These are phyloP conservation scores for Amaranthus palmeri DNA, from an alignment of 148 eudicot genomes.

Conservation along the genomic window DNA sequence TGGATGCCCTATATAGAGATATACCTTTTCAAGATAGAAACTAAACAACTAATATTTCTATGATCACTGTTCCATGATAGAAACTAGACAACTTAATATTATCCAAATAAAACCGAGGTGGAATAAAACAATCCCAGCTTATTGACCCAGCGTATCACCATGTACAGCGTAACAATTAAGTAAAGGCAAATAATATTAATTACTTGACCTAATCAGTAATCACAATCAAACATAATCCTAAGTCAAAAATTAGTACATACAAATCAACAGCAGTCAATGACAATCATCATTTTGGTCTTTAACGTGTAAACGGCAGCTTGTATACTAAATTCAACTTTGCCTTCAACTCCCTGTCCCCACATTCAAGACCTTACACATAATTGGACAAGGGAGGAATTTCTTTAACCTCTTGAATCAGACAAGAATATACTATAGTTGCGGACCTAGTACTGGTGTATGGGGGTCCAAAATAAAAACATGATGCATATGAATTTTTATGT, in stretches of 20 bases:
- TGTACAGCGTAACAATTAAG: conserved; percentile 13
- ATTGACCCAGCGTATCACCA: conserved; percentile 18
- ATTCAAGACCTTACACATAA: conserved; percentile 12
- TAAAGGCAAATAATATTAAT: conserved; percentile 15
- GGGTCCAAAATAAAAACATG: too few relatives aligned
- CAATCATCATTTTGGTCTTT: conserved; percentile 15
- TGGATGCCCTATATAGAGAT: conserved; percentile 16
- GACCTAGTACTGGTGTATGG: background rate
- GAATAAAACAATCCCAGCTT: conserved; percentile 4
- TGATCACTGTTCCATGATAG: conserved; percentile 9
- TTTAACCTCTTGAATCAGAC: conserved; percentile 15
- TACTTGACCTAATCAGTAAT: conserved; percentile 22
- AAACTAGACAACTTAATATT: conserved; percentile 19
- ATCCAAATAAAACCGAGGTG: conserved; percentile 4
- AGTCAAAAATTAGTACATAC: conserved; percentile 19
- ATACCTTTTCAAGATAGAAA: conserved; percentile 13
- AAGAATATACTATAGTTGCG: background rate
- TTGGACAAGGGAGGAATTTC: conserved; percentile 5
- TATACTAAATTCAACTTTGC: conserved; percentile 23
- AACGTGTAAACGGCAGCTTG: conserved; percentile 16
- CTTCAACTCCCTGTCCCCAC: conserved; percentile 24
- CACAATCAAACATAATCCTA: conserved; percentile 7
- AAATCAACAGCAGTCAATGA: conserved; percentile 28
- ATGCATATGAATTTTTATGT: too few relatives aligned
- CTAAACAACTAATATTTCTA: conserved; percentile 4